Evolutionary conservation across 192 early-diverging fungal species (phyloP), one percentile per base, ranked within the genome.

Genomic region (Podila epigama): DNA sequence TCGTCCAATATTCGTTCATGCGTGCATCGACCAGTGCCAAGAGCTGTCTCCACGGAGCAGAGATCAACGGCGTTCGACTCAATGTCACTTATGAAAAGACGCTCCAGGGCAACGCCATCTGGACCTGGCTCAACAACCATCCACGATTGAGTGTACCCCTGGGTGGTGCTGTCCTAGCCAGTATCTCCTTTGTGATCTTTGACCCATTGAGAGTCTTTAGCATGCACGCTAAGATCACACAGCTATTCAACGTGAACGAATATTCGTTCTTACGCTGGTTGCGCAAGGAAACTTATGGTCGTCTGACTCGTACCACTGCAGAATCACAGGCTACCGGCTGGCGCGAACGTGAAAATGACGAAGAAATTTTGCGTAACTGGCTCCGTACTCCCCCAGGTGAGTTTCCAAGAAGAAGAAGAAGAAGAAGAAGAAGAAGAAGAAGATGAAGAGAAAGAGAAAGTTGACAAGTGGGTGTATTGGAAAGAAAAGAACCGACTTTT

Each of bases 171-270:
- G 56, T 92, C n/a, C 70, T 94, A 15, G 94, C 95, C 0, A 89
- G 85, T 11, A 69, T 96, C 16, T 88, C 92, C 13, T 96, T 95
- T 75, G 84, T 89, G 27, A 70, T 95, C 20, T 97, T 98, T 80
- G 97, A 97, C 58, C 96, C 97, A 2, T 85, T 96, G 58, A 91
- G 97, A 40, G 86, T 91, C 44, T 97, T 96, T 67, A 94, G 89
- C 69, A 92, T 97, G 67, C 88, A 87, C 35, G 94, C 95, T 75
- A 91, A 92, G 80, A 82, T 94, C 50, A 95, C 95, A 0, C 89
- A 92, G 32, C 84, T 95, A 22, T 97, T 93, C 75, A 91, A 90
- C 57, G 53, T 90, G 53, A 77, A 86, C 55, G 84, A 88, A 51
- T 91, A 90, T 81, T 68, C 79, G 6, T 15, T 87, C 40, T 73